Evolutionary conservation across 2,329 filamentous ascomycete genomes (phyloP).

Genomic region (Fusarium stilboides): DNA sequence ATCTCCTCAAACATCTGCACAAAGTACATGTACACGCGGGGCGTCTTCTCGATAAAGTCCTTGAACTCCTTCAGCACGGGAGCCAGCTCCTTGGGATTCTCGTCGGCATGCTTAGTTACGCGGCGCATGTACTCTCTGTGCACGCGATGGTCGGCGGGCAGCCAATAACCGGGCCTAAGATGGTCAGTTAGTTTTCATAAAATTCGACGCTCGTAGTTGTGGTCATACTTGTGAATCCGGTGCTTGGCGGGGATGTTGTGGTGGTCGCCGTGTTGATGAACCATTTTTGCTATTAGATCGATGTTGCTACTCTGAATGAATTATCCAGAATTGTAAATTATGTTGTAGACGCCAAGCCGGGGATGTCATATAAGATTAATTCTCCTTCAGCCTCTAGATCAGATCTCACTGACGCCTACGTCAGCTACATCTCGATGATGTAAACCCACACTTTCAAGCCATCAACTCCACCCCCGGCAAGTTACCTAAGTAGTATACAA

Average conservation of each 20-base stretch:
- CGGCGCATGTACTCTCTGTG: constrained; percentile 75
- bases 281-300: constrained; percentile 56
- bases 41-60: constrained; percentile 74
- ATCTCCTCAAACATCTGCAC: constrained; percentile 78
- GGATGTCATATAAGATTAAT: constrained; percentile 6
- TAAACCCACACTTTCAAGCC: constrained; percentile 15
- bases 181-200: constrained; percentile 8
- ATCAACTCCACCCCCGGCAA: constrained; percentile 17
- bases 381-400: neutral
- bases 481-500: neutral
- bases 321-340: neutral
- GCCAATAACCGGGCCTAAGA: constrained; percentile 70
- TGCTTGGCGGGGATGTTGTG: constrained; percentile 66
- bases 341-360: neutral
- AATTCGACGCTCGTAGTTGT: neutral
- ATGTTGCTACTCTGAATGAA: neutral
- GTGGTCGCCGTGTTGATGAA: constrained; percentile 65
- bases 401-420: constrained; percentile 19
- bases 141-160: constrained; percentile 73
- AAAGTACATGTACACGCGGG: constrained; percentile 77
- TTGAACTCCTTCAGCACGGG: constrained; percentile 77
- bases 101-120: constrained; percentile 69
- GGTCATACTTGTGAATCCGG: constrained; percentile 61
- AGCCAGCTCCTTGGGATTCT: constrained; percentile 65
- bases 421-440: constrained; percentile 47